These are phyloP conservation scores for Pyricularia pennisetigena DNA, from an alignment of 2,329 filamentous ascomycete species.

Conservation along the genomic window DNA sequence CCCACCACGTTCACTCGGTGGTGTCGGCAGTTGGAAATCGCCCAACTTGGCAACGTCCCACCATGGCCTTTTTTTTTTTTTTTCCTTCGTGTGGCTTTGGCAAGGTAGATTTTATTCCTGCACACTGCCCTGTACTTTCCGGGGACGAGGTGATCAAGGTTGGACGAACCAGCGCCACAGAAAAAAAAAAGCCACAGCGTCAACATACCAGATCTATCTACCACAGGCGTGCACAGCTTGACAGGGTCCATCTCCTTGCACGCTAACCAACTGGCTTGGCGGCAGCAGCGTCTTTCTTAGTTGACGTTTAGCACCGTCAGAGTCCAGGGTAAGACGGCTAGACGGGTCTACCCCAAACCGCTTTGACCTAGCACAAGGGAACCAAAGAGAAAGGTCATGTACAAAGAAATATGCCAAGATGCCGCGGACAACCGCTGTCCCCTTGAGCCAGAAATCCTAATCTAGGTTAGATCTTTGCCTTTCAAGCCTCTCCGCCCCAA, in stretches of 20 bases:
- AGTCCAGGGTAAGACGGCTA: neutral
- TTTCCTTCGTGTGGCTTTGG: too few relatives aligned
- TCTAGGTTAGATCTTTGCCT: neutral
- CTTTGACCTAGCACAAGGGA: neutral
- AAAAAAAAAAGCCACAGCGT: neutral
- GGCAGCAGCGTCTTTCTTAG: neutral
- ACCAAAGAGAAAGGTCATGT: neutral
- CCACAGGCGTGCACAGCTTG: too few relatives aligned
- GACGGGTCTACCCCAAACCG: neutral
- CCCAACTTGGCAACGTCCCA: neutral
- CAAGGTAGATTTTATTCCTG: too few relatives aligned
- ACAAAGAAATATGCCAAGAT: neutral
- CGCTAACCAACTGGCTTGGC: neutral
- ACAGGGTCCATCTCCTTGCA: neutral
- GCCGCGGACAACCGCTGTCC: neutral
- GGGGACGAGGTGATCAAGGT: neutral
- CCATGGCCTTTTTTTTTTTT: neutral
- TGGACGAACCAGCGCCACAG: neutral
- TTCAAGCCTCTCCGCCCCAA: neutral
- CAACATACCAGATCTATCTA: neutral
- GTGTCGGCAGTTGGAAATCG: neutral
- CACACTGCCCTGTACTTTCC: too few relatives aligned
- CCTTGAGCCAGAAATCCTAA: neutral
- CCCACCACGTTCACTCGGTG: neutral
- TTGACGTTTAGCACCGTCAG: neutral